phyloP scores from a whole-genome alignment of 2,329 filamentous ascomycete species.

The Aspergillus pseudonomiae region DNA sequence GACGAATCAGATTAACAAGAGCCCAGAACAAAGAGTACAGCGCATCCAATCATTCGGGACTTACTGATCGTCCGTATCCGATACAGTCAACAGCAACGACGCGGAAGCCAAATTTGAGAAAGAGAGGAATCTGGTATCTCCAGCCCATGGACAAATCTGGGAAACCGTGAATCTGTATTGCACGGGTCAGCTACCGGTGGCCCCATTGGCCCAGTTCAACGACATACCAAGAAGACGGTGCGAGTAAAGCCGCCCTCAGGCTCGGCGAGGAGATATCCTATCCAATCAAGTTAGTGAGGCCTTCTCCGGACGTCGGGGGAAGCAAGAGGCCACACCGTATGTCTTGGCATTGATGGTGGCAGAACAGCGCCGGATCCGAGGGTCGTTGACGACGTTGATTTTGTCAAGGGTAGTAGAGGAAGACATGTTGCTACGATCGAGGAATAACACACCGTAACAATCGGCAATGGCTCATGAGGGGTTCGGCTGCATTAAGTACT shows the following conservation, averaged over 20 bases:
- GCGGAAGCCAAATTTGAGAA: conserved; percentile 10
- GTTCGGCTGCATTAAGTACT: not conserved
- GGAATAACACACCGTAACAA: not conserved
- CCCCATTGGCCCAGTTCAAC: not conserved
- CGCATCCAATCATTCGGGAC: not conserved
- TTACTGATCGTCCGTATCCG: conserved; percentile 11
- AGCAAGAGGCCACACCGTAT: conserved; percentile 2
- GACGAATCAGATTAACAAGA: not conserved
- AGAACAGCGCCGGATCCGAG: conserved; percentile 2
- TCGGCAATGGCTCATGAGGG: not conserved
- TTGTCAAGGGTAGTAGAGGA: not conserved
- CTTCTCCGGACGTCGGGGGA: too few relatives aligned
- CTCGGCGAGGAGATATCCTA: conserved; percentile 11
- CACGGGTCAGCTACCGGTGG: not conserved
- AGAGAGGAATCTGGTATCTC: conserved; percentile 9
- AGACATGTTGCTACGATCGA: not conserved
- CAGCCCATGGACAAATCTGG: conserved; percentile 10
- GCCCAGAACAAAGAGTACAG: not conserved
- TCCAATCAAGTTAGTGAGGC: not conserved
- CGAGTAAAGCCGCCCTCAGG: conserved; percentile 5
- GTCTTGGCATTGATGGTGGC: conserved; percentile 8
- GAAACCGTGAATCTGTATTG: conserved; percentile 11
- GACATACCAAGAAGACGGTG: conserved; percentile 8
- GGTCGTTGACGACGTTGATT: conserved; percentile 7
- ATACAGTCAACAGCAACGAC: conserved; percentile 11